A percentile compares a stretch with the other conserved stretches of the same genome.
These are phyloP conservation scores for Datura wrightii DNA, from an alignment of 257 asterid genomes.

Conservation along the genomic window DNA sequence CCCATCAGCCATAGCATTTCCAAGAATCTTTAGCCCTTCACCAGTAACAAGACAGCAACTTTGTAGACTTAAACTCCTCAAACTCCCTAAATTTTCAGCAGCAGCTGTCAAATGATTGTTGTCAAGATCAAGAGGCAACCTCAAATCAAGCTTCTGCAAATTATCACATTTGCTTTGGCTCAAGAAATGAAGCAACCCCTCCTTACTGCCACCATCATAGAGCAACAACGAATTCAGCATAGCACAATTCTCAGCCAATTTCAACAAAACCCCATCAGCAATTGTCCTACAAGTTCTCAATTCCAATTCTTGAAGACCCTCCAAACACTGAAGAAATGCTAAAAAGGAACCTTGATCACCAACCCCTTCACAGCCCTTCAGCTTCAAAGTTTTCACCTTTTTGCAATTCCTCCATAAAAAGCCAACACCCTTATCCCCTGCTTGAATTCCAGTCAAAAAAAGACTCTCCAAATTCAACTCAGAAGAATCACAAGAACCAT, in stretches of 20 bases:
- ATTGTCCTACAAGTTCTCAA: conserved; percentile 65
- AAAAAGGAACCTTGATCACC: conserved; percentile 66
- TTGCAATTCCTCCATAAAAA: conserved; percentile 69
- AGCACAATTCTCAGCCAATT: conserved; percentile 49
- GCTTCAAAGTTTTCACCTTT: conserved; percentile 57
- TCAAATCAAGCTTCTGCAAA: conserved; percentile 59
- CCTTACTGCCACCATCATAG: conserved; percentile 77
- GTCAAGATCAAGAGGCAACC: conserved; percentile 82
- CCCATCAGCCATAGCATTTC: conserved; percentile 39
- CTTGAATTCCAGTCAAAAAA: conserved; percentile 49
- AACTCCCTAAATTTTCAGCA: conserved; percentile 57
- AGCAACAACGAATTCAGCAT: conserved; percentile 58
- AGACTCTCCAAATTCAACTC: conserved; percentile 63
- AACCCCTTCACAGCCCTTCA: conserved; percentile 66
- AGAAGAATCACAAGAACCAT: conserved; percentile 31
- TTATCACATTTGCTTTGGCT: conserved; percentile 45
- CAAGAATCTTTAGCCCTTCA: conserved; percentile 63
- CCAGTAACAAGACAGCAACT: conserved; percentile 77
- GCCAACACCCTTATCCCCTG: conserved; percentile 57
- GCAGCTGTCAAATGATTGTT: conserved; percentile 66
- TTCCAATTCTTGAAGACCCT: conserved; percentile 60
- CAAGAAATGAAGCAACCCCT: conserved; percentile 68
- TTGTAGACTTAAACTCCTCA: conserved; percentile 63
- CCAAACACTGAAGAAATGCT: conserved; percentile 40
- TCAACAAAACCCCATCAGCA: conserved; percentile 56